Percentiles rank a stretch among this genome's conserved stretches.
phyloP scores from a whole-genome alignment of 1,139 yeast genomes.

The Wickerhamiella pararugosa region DNA sequence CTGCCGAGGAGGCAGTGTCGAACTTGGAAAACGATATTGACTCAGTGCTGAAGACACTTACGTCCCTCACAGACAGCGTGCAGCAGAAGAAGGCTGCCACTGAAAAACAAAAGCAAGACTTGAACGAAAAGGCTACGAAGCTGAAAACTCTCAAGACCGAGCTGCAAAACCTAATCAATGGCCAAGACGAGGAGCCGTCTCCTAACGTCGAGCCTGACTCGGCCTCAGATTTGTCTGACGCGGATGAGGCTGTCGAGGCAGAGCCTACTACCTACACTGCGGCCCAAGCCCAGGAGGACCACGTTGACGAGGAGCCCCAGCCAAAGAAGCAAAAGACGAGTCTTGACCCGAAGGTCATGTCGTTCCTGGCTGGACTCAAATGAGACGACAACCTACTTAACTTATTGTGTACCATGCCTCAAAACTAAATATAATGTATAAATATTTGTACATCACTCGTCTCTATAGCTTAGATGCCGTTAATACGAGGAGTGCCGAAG shows the following conservation, averaged over 20 bases:
- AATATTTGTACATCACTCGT: too few species aligned
- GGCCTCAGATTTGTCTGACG: not conserved
- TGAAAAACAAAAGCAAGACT: constrained; percentile 32
- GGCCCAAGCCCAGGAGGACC: constrained; percentile 7
- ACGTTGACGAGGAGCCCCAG: constrained; percentile 9
- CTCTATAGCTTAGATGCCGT: too few species aligned
- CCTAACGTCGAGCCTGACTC: constrained; percentile 12
- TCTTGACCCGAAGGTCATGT: constrained; percentile 14
- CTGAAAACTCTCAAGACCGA: constrained; percentile 32
- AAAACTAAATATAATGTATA: too few species aligned
- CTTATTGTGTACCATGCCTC: too few species aligned
- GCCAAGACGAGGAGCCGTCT: constrained; percentile 16
- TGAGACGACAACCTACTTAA: not conserved
- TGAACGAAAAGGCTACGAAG: constrained; percentile 27
- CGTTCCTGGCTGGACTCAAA: constrained; percentile 13
- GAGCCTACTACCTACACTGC: constrained; percentile 8
- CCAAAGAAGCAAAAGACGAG: constrained; percentile 11
- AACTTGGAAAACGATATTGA: constrained; percentile 22
- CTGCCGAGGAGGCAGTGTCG: not conserved
- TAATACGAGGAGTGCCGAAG: too few species aligned
- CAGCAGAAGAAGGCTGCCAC: constrained; percentile 27
- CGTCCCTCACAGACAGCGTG: constrained; percentile 31
- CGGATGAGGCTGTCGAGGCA: constrained; percentile 9
- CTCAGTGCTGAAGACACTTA: constrained; percentile 31
- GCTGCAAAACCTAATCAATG: constrained; percentile 31